Evolutionary conservation across 2,329 filamentous ascomycete genomes (phyloP).

Genomic region (Xylaria sp.): DNA sequence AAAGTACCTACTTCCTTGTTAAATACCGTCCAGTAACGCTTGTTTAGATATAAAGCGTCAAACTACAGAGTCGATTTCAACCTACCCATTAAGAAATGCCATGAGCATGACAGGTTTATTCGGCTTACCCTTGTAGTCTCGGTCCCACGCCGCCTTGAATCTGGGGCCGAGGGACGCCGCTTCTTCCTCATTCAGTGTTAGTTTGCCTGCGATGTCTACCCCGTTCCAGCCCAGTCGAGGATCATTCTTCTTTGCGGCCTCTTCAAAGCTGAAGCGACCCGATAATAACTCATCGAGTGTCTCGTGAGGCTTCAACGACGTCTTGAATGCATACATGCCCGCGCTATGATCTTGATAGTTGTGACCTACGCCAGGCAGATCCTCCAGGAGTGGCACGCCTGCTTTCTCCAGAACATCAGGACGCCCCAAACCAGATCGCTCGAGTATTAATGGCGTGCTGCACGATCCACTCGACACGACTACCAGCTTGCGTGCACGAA

Average conservation of each 20-base stretch:
- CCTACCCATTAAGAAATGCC: conserved; percentile 53
- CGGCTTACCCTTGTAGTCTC: conserved; percentile 55
- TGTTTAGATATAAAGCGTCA: not conserved
- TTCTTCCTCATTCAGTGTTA: conserved; percentile 62
- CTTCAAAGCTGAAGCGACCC: conserved; percentile 42
- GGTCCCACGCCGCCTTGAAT: conserved; percentile 62
- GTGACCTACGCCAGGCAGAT: conserved; percentile 64
- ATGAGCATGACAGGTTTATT: conserved; percentile 59
- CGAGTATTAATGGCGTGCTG: conserved; percentile 66
- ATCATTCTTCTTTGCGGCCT: conserved; percentile 42
- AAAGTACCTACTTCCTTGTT: conserved; percentile 23
- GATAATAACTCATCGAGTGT: conserved; percentile 53
- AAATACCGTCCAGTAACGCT: not conserved
- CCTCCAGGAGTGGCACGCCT: conserved; percentile 60
- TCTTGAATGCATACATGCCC: conserved; percentile 61
- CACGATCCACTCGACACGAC: conserved; percentile 60
- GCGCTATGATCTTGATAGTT: conserved; percentile 65
- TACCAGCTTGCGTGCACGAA: conserved; percentile 67
- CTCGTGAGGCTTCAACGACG: conserved; percentile 58
- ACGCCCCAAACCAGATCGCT: conserved; percentile 71
- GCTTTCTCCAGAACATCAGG: conserved; percentile 55
- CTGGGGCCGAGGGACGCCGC: conserved; percentile 60
- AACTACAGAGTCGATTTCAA: not conserved
- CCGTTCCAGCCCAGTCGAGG: conserved; percentile 63
- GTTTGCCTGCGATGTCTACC: conserved; percentile 62